Evolutionary conservation across 1,284 basidiomycete genomes (phyloP), one percentile per base, ranked within the genome.

Genomic region (Sporisorium scitamineum): DNA sequence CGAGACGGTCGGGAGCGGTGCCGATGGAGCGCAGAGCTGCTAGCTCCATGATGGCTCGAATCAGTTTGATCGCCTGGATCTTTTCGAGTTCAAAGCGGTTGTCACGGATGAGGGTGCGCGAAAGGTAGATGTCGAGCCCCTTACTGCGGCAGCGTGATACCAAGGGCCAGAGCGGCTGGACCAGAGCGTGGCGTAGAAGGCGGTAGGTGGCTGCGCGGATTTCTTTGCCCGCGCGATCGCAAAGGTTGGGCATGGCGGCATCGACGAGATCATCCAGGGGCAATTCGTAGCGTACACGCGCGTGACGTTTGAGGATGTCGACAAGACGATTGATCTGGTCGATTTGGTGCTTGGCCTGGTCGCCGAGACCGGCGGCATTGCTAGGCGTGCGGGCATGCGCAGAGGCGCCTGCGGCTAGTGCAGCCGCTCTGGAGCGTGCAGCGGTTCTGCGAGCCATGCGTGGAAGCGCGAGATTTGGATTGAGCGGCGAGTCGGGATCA

Each of bases 11-110:
- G 18, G 70, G 71, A 27, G 69, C 63, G 10, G 34, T 58, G 59
- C 41, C 59, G 68, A 61, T 59, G 39, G 67, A 62, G 55, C 59
- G 74, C 32, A 70, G 56, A 1, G 69, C 72, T 10, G 54, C 56
- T 10, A 80, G 64, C 79, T 92, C 90, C 22, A 95, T 89, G 44
- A 95, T 90, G 2, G 91, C 87, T n/a, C 96, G 92, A 52, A 98
- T 90, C 22, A 98, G 90, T 72, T 94, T 94, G 79, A 99, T 90
- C n/a, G 90, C 94, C 85, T 98, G 95, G 83, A 97, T 94, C 82
- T 95, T 93, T 87, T 99, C 96, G 2, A 91, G 88, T 1, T 91
- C 90, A 76, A 91, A 88, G 80, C 94, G 93, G 81, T 90, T 91
- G 83, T 97, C 95, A 18, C 94, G 90, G 1, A 92, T 90, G 29